These are phyloP conservation scores for Tetrapisispora phaffii DNA, from an alignment of 805 yeast species.

Conservation along the genomic window DNA sequence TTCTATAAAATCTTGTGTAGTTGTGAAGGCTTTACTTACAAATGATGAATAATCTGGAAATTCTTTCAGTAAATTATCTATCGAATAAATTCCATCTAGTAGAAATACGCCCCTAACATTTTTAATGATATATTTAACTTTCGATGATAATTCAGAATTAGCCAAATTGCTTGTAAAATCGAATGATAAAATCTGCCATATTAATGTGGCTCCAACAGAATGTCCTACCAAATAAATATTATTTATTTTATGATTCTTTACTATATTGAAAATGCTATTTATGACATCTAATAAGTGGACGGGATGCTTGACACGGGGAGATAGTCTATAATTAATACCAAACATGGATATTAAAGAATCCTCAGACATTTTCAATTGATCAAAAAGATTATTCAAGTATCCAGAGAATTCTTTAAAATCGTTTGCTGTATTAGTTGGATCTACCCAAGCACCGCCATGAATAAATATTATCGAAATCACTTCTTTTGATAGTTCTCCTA, in stretches of 20 bases:
- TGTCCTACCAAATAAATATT: slow-evolving; percentile 49
- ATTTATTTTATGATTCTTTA: slow-evolving; percentile 17
- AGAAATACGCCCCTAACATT: slow-evolving; percentile 28
- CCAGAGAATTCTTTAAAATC: slow-evolving; percentile 38
- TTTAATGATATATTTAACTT: slow-evolving; percentile 1
- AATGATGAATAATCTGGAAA: slow-evolving; percentile 51
- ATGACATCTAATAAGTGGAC: slow-evolving; percentile 47
- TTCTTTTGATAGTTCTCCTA: background rate
- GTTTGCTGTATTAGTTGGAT: slow-evolving; percentile 46
- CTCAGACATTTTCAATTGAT: background rate
- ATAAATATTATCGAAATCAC: slow-evolving; percentile 42
- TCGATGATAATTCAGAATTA: slow-evolving; percentile 1
- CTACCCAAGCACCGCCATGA: slow-evolving; percentile 91
- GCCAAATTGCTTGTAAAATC: background rate
- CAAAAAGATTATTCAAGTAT: slow-evolving; percentile 8
- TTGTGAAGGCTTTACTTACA: slow-evolving; percentile 48
- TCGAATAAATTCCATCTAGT: slow-evolving; percentile 64
- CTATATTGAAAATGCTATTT: slow-evolving; percentile 30
- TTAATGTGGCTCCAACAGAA: slow-evolving; percentile 69
- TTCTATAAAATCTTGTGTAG: slow-evolving; percentile 3
- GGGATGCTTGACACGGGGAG: slow-evolving; percentile 57
- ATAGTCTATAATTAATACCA: slow-evolving; percentile 53
- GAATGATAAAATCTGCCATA: slow-evolving; percentile 39
- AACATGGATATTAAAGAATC: slow-evolving; percentile 8
- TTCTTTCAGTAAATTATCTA: slow-evolving; percentile 42